Evolutionary conservation across 73 alveolate genomes (phyloP).

Genomic region (Tetrahymena borealis): DNA sequence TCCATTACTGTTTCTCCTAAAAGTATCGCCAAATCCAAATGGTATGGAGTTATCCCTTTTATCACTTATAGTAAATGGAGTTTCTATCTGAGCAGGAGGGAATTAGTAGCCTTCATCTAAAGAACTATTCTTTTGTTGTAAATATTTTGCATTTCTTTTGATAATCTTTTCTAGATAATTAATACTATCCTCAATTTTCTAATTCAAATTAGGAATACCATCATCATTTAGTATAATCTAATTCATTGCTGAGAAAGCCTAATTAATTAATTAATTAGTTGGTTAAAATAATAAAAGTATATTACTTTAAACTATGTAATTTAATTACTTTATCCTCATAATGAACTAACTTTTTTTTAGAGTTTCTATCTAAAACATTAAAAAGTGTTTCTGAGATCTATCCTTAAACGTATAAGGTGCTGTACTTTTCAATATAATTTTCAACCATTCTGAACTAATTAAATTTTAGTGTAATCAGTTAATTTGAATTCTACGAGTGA

Average conservation of each 20-base stretch:
- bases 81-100: background rate
- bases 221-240: background rate
- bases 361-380: background rate
- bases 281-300: background rate
- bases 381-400: background rate
- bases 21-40: background rate
- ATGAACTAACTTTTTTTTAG: background rate
- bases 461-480: background rate
- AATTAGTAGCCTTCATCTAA: background rate
- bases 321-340: background rate
- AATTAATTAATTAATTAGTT: background rate
- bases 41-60: too few species aligned
- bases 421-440: background rate
- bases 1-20: background rate
- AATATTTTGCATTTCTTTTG: background rate
- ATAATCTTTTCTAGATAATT: background rate
- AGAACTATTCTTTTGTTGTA: background rate
- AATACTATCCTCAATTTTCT: background rate
- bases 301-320: background rate
- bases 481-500: background rate
- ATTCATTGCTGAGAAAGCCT: background rate
- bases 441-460: background rate
- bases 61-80: too few species aligned
- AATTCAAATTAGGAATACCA: background rate
- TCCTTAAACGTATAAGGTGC: background rate